Evolutionary conservation across 1,284 basidiomycete genomes (phyloP).

Genomic region (Malassezia sp.): DNA sequence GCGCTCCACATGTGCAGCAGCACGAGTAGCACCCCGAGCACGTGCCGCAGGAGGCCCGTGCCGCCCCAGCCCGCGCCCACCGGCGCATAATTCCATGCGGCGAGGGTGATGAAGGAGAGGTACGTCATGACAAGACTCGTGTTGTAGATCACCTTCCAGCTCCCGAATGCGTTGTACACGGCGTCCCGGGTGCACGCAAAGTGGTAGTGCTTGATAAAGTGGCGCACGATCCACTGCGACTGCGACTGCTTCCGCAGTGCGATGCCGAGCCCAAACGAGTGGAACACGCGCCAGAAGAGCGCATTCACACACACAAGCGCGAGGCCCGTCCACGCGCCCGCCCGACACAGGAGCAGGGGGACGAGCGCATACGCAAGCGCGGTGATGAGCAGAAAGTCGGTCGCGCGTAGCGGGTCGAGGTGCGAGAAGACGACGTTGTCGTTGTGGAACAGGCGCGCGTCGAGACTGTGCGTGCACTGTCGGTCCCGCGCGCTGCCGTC

Average conservation of each 20-base stretch:
- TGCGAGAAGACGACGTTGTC: conserved; percentile 72
- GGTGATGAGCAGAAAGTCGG: conserved; percentile 59
- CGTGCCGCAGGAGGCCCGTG: conserved; percentile 72
- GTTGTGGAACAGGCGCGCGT: conserved; percentile 78
- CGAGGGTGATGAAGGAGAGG: conserved; percentile 32
- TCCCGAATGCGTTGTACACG: conserved; percentile 77
- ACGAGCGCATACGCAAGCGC: conserved; percentile 54
- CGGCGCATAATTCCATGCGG: conserved; percentile 34
- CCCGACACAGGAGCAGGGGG: conserved; percentile 34
- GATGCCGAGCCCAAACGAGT: conserved; percentile 75
- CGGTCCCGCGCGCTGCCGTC: too few species aligned
- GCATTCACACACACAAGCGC: conserved; percentile 69
- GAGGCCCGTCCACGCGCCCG: conserved; percentile 47
- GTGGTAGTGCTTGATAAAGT: conserved; percentile 69
- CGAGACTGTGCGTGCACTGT: conserved; percentile 79
- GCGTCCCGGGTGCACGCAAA: conserved; percentile 30
- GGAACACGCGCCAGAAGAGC: conserved; percentile 71
- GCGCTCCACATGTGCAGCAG: conserved; percentile 84
- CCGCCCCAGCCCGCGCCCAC: conserved; percentile 49
- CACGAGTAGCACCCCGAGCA: conserved; percentile 54
- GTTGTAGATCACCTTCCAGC: conserved; percentile 91
- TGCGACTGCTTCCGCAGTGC: conserved; percentile 72
- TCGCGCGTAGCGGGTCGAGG: conserved; percentile 66
- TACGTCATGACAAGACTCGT: conserved; percentile 89
- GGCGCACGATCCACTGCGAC: conserved; percentile 77